Evolutionary conservation across 805 yeast genomes (phyloP).

Genomic region (Cephaloascus fragrans): DNA sequence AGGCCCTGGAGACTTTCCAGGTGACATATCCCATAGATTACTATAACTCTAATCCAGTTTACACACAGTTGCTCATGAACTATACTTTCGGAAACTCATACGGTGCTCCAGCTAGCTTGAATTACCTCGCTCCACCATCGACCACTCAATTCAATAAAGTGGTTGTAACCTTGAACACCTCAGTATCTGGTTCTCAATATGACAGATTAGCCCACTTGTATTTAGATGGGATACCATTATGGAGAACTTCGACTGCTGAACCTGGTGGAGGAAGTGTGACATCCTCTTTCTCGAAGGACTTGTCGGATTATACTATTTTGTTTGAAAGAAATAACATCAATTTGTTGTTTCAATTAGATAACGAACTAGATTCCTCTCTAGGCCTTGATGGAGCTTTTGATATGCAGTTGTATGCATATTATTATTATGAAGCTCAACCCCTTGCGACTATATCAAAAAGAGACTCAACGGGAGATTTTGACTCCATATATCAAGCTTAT

Average conservation of each 20-base stretch:
- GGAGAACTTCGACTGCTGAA: conserved; percentile 33
- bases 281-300: conserved; percentile 51
- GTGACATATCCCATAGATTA: not conserved
- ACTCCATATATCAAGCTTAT: not conserved
- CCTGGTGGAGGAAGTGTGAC: conserved; percentile 24
- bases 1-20: not conserved
- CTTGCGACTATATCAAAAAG: not conserved
- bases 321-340: conserved; percentile 31
- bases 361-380: conserved; percentile 39
- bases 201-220: conserved; percentile 30
- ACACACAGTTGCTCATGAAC: not conserved
- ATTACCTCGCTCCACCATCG: not conserved
- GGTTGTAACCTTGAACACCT: conserved; percentile 23
- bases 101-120: not conserved
- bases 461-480: not conserved
- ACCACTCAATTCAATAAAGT: conserved; percentile 19
- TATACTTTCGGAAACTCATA: not conserved
- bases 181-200: conserved; percentile 25
- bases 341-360: conserved; percentile 55
- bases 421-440: conserved; percentile 19
- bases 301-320: conserved; percentile 42
- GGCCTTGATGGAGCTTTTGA: conserved; percentile 40
- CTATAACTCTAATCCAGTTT: not conserved
- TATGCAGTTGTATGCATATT: conserved; percentile 40
- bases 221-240: conserved; percentile 23